Percentiles rank a stretch among this genome's conserved stretches.
Conservation (phyloP, 2,329 filamentous ascomycete genomes). For the Botryosphaeria dothidea region DNA sequence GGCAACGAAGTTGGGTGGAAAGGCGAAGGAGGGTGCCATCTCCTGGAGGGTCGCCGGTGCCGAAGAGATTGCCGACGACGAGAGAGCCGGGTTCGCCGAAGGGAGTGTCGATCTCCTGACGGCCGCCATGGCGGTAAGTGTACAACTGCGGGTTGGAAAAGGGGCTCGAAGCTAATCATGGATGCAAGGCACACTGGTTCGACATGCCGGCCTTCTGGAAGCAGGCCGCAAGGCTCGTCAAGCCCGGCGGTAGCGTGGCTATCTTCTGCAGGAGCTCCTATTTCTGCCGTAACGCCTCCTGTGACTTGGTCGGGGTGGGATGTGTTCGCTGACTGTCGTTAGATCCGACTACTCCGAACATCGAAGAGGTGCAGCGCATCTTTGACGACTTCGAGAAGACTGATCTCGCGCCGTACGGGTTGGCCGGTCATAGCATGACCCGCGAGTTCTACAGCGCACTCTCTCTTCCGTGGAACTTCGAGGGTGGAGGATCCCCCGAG, state of each 20-base stretch:
- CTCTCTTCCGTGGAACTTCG: slow-evolving; percentile 52
- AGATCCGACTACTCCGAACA: slow-evolving; percentile 41
- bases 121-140: slow-evolving; percentile 44
- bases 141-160: too few species aligned
- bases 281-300: background rate
- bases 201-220: slow-evolving; percentile 55
- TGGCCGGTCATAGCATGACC: slow-evolving; percentile 46
- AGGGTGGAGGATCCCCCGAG: slow-evolving; percentile 27
- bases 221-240: slow-evolving; percentile 48
- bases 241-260: slow-evolving; percentile 57
- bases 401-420: slow-evolving; percentile 41
- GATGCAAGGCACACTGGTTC: slow-evolving; percentile 61
- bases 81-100: slow-evolving; percentile 31
- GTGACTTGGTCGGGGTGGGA: background rate
- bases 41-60: slow-evolving; percentile 47
- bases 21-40: slow-evolving; percentile 34
- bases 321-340: background rate
- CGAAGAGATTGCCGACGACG: slow-evolving; percentile 45
- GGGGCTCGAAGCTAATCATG: too few species aligned
- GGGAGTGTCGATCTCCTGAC: slow-evolving; percentile 52
- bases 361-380: slow-evolving; percentile 42
- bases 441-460: slow-evolving; percentile 46
- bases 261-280: slow-evolving; percentile 44
- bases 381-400: slow-evolving; percentile 42
- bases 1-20: slow-evolving; percentile 42